phyloP scores from a whole-genome alignment of 2,329 filamentous ascomycete genomes.

The Fusarium brachygibbosum region DNA sequence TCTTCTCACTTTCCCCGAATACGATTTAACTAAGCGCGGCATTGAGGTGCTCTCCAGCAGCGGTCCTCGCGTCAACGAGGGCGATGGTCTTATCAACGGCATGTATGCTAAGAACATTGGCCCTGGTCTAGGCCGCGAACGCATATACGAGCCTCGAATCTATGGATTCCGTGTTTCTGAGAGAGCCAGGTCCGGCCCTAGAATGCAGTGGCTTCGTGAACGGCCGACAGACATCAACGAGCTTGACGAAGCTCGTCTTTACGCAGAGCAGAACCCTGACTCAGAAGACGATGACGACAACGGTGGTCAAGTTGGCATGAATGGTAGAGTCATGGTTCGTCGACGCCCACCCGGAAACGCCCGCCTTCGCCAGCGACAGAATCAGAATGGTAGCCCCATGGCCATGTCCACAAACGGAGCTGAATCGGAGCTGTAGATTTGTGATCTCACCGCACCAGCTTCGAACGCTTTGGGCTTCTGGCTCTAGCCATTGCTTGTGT shows the following conservation, averaged over 20 bases:
- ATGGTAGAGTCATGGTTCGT: conserved; percentile 58
- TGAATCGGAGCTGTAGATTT: conserved; percentile 66
- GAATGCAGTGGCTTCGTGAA: conserved; percentile 96
- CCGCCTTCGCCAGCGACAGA: conserved; percentile 60
- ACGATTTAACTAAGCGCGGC: conserved; percentile 84
- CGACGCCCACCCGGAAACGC: conserved; percentile 60
- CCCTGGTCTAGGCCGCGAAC: conserved; percentile 83
- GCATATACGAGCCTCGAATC: conserved; percentile 94
- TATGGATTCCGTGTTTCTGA: conserved; percentile 97
- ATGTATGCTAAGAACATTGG: conserved; percentile 89
- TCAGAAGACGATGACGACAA: conserved; percentile 70
- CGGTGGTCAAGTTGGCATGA: conserved; percentile 59
- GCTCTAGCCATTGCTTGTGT: background rate
- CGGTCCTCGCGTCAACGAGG: conserved; percentile 54
- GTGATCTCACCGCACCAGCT: conserved; percentile 10
- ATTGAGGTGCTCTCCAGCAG: conserved; percentile 66
- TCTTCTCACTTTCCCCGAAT: conserved; percentile 97
- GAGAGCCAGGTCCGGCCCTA: conserved; percentile 86
- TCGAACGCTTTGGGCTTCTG: conserved; percentile 2
- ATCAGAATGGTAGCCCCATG: conserved; percentile 70
- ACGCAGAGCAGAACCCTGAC: conserved; percentile 66
- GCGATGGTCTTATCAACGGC: conserved; percentile 80
- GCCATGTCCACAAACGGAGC: conserved; percentile 68
- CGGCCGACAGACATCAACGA: conserved; percentile 84
- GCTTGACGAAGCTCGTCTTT: conserved; percentile 80